phyloP scores from a whole-genome alignment of 2,329 filamentous ascomycete genomes.

The Beauveria caledonica region DNA sequence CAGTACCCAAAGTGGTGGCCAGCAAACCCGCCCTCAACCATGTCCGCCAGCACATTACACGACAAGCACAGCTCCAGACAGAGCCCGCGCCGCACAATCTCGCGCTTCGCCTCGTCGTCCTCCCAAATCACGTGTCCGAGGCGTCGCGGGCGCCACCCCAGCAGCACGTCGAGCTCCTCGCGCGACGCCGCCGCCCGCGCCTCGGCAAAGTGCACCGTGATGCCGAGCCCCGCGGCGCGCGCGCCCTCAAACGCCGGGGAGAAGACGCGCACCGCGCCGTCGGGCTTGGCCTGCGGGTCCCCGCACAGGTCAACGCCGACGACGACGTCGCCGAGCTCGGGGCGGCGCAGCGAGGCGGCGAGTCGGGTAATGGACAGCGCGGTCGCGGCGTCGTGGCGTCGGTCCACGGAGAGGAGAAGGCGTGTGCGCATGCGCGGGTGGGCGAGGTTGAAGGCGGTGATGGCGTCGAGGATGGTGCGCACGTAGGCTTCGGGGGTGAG shows the following conservation, averaged over 20 bases:
- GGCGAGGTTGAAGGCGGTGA: constrained; percentile 39
- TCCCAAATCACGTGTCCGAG: constrained; percentile 76
- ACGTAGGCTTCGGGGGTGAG: constrained; percentile 60
- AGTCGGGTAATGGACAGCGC: constrained; percentile 58
- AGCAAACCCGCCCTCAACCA: constrained; percentile 57
- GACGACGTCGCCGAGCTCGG: constrained; percentile 58
- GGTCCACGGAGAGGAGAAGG: constrained; percentile 69
- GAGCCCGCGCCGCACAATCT: constrained; percentile 44
- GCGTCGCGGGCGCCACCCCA: constrained; percentile 58
- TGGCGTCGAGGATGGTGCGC: constrained; percentile 54
- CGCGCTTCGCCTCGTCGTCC: constrained; percentile 46
- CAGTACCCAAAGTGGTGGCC: constrained; percentile 75
- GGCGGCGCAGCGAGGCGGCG: constrained; percentile 44
- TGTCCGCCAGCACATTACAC: constrained; percentile 70
- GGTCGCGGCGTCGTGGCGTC: constrained; percentile 49
- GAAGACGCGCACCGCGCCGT: constrained; percentile 53
- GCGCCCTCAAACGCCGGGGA: constrained; percentile 50
- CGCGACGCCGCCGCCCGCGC: constrained; percentile 43
- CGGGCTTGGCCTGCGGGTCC: constrained; percentile 47
- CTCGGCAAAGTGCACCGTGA: constrained; percentile 77
- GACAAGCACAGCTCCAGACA: constrained; percentile 71
- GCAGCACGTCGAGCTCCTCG: constrained; percentile 53
- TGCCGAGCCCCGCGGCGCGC: constrained; percentile 42
- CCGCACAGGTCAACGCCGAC: constrained; percentile 75
- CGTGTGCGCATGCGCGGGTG: constrained; percentile 43